phyloP scores from a whole-genome alignment of 176 grass and related monocot species.

The Lolium rigidum region DNA sequence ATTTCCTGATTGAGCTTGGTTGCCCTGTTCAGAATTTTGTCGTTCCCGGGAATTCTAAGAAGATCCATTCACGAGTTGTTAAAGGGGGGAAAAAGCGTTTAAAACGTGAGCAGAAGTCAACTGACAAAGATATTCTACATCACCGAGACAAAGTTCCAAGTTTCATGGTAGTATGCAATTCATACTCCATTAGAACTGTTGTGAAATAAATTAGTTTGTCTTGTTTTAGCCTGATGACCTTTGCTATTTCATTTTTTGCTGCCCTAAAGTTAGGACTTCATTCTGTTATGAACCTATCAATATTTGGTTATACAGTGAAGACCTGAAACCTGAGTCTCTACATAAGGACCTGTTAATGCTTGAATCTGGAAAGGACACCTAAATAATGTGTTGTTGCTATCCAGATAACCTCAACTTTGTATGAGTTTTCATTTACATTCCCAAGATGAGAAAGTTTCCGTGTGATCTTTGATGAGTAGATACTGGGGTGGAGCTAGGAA shows the following conservation, averaged over 20 bases:
- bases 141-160: constrained; percentile 39
- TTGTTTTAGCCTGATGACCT: constrained; percentile 2
- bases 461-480: constrained; percentile 28
- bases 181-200: constrained; percentile 1
- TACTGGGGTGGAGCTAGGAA: neutral
- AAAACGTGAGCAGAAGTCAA: constrained; percentile 42
- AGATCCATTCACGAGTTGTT: constrained; percentile 37
- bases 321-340: neutral
- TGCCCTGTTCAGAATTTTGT: constrained; percentile 46
- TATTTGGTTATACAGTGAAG: constrained; percentile 1
- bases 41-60: constrained; percentile 37
- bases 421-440: neutral
- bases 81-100: constrained; percentile 56
- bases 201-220: neutral
- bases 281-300: constrained; percentile 10
- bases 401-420: neutral
- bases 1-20: constrained; percentile 43
- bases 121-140: constrained; percentile 38
- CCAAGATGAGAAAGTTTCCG: neutral
- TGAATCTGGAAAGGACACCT: neutral
- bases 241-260: neutral
- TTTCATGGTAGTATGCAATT: constrained; percentile 48
- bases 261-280: constrained; percentile 11
- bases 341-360: constrained; percentile 3
- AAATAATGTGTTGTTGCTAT: constrained; percentile 20